These are phyloP conservation scores for Plasmopara muralis DNA, from an alignment of 352 stramenopile species.

Conservation along the genomic window DNA sequence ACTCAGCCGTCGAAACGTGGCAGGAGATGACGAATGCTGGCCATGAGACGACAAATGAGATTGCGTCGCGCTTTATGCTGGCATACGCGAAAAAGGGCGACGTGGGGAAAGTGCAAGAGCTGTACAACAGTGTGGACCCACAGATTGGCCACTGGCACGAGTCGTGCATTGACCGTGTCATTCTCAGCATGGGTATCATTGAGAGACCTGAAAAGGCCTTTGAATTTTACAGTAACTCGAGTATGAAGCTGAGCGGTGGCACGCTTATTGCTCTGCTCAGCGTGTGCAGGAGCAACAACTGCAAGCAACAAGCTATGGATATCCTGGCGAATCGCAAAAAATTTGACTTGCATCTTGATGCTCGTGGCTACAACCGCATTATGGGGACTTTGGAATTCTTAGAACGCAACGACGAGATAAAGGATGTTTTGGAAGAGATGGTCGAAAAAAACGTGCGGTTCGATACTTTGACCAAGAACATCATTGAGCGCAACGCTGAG, in stretches of 20 bases:
- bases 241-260: constrained; percentile 65
- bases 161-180: constrained; percentile 61
- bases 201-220: constrained; percentile 55
- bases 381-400: constrained; percentile 65
- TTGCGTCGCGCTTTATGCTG: constrained; percentile 56
- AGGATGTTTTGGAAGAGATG: constrained; percentile 58
- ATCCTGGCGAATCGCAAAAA: constrained; percentile 73
- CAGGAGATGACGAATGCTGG: constrained; percentile 48
- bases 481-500: constrained; percentile 50
- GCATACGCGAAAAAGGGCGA: constrained; percentile 37
- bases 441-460: constrained; percentile 42
- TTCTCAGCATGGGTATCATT: constrained; percentile 57
- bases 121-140: constrained; percentile 51
- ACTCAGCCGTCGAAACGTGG: constrained; percentile 34
- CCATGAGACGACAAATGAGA: constrained; percentile 61
- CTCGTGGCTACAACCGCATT: constrained; percentile 67
- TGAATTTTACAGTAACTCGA: constrained; percentile 76
- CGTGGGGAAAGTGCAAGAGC: constrained; percentile 41
- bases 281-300: constrained; percentile 65
- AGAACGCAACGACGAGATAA: constrained; percentile 57
- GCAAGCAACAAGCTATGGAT: constrained; percentile 56
- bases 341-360: constrained; percentile 63
- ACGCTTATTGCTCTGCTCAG: constrained; percentile 67
- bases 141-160: constrained; percentile 62
- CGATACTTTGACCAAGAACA: constrained; percentile 46